These are phyloP conservation scores for Saturnispora dispora DNA, from an alignment of 805 yeast species.

Conservation along the genomic window DNA sequence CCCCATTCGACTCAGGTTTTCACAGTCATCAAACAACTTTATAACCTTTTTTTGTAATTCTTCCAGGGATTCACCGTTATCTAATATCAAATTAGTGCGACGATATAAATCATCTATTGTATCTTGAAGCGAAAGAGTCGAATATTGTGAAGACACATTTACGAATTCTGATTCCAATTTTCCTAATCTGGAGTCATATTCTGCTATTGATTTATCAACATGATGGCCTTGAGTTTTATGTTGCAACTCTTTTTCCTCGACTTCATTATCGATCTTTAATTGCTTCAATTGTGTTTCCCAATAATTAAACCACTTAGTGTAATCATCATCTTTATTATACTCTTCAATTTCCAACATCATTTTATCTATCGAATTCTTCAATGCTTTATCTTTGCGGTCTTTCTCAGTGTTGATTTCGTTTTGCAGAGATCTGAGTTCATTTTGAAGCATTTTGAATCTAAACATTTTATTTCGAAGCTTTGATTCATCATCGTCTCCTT, in stretches of 20 bases:
- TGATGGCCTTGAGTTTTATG: not conserved
- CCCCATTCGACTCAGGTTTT: conserved; percentile 8
- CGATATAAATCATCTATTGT: conserved; percentile 22
- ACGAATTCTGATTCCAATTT: conserved; percentile 11
- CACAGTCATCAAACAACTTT: conserved; percentile 8
- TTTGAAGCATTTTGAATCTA: conserved; percentile 9
- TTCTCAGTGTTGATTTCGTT: conserved; percentile 8
- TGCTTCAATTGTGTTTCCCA: conserved; percentile 9
- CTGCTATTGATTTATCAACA: not conserved
- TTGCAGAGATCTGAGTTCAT: conserved; percentile 10
- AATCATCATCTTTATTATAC: not conserved
- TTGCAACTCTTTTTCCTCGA: not conserved
- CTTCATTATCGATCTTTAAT: not conserved
- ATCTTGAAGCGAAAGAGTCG: conserved; percentile 16
- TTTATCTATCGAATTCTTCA: conserved; percentile 2
- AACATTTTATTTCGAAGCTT: conserved; percentile 3
- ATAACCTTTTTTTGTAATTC: conserved; percentile 15
- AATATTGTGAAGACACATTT: not conserved
- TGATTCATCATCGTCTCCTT: not conserved
- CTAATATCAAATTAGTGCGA: conserved; percentile 15
- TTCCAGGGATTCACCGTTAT: conserved; percentile 11
- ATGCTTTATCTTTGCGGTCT: not conserved
- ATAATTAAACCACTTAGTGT: conserved; percentile 5
- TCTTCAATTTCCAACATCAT: conserved; percentile 1
- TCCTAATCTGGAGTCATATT: conserved; percentile 13